Base-by-base conservation (phyloP, 208 protist genomes). In the Tritrichomonas foetus region DNA sequence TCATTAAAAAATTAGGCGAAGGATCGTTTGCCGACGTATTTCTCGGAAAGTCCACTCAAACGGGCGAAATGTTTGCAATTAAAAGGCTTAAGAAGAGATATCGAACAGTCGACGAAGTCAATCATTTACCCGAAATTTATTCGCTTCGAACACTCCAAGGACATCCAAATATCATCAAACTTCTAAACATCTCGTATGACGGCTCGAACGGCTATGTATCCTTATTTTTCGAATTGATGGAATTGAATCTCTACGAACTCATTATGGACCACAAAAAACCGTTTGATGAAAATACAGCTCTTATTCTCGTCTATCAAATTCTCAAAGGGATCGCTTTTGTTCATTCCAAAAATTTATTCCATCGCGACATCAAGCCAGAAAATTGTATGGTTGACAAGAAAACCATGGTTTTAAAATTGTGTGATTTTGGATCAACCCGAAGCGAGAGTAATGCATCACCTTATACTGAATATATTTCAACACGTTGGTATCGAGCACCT, bases 201-300 rank as follows among this genome's bases (percentile, higher is more conserved):
- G 50, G 50, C 25, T 41, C 47, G 25, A 47, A 25, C 30, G 74
- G 74, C 9, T 82, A 47, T 50, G 33, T 82, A n/a, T 33, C 74
- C 1, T 50, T 99, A 93, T 96, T 99, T 0, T 99, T 99, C 94
- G 98, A 99, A 94, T 98, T 97, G 94, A 98, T 99, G 96, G 98
- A 99, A 50, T 95, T 95, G 27, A 98, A 99, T 94, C 94, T 99
- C 5, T 98, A 98, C 92, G 96, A 98, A 50, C 95, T 98, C 3
- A 98, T 98, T 69, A 95, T 93, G 47, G 94, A 94, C n/a, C 30
- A 78, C 47, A 25, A 93, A n/a, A 82, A 82, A 41, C 74, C 74
- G 1, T 82, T n/a, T 53, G 41, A 47, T 20, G 74, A 82, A 53
- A 82, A 82, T 5, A 50, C 33, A 22, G 33, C 74, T 0, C 30